Base-by-base conservation (phyloP, 345 rosid genomes). In the Eucalyptus regnans region DNA sequence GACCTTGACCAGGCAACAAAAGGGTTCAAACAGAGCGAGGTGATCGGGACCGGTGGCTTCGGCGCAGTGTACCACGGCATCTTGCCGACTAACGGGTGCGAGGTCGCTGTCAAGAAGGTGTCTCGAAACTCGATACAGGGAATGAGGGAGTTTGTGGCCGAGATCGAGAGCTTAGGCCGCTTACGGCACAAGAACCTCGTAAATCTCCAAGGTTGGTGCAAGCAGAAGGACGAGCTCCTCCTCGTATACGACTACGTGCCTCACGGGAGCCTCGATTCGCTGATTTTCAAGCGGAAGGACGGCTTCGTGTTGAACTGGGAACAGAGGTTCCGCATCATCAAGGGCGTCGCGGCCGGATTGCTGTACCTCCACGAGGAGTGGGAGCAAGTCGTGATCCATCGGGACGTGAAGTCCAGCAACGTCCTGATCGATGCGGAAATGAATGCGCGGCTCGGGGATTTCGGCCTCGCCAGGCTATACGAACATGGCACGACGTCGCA, bases 161-260 rank as follows among this genome's bases (percentile, higher is more conserved):
- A 97, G 92, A 93, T 97, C 23, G 98, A 94, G 60, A 95, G 97
- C 86, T 87, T 96, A 18, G 98, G 97, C 12, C 52, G 95, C 54
- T 91, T 97, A 9, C 92, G 96, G 89, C 98, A 95, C 90, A 95
- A 93, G 89, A 88, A 95, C 89, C 86, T 97, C 60, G 95, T 96
- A 68, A 93, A 95, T 89, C 97, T 96, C 66, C 97, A 94, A n/a
- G 99, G 99, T 1, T 97, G 96, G 94, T 95, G 99, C 58, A 94
- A 94, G 91, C 88, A 87, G 87, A 95, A 93, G 89, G 89, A 88
- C 25, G 97, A 95, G 88, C 94, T 96, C 22, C 92, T 96, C 48
- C 89, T 97, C 23, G 94, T 96, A 16, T 96, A 97, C 60, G 99
- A 95, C 86, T 94, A 88, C 58, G 92, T 97, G 81, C 96, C 97